These are phyloP conservation scores for Nitzschia sp. DNA, from an alignment of 108 stramenopile genomes.

Conservation along the genomic window DNA sequence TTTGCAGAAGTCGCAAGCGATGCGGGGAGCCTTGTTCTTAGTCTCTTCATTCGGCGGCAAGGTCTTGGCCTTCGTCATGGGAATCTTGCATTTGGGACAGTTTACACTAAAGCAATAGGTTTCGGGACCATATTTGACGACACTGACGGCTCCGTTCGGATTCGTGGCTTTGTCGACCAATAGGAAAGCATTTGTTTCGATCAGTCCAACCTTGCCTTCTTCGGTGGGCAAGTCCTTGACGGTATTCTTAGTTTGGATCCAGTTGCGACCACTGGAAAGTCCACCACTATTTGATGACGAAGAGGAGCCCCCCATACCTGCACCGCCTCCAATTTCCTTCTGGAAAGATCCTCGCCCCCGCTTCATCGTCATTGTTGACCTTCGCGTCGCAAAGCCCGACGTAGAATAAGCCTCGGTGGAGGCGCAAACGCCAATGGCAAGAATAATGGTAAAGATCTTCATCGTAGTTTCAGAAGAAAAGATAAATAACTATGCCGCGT, in stretches of 20 bases:
- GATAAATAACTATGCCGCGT: too few relatives aligned
- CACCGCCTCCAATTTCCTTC: conserved; percentile 19
- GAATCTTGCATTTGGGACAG: conserved; percentile 76
- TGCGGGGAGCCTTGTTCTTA: conserved; percentile 34
- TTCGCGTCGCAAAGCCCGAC: conserved; percentile 3
- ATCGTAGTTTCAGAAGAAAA: too few relatives aligned
- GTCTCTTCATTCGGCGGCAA: conserved; percentile 53
- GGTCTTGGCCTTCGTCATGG: conserved; percentile 71
- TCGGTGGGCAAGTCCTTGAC: conserved; percentile 58
- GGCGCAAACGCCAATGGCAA: not conserved
- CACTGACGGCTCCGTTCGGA: conserved; percentile 77
- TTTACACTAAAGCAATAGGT: conserved; percentile 64
- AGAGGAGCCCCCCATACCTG: not conserved
- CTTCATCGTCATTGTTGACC: conserved; percentile 31
- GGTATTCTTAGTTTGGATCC: conserved; percentile 29
- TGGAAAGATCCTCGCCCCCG: conserved; percentile 38
- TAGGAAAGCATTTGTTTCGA: conserved; percentile 58
- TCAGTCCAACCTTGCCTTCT: conserved; percentile 50
- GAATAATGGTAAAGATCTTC: not conserved
- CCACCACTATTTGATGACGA: not conserved
- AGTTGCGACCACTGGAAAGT: not conserved
- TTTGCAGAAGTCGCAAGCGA: conserved; percentile 49
- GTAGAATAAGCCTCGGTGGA: not conserved
- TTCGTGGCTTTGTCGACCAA: conserved; percentile 62
- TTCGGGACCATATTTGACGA: conserved; percentile 56